These are phyloP conservation scores for Serendipita indica DNA, from an alignment of 768 basidiomycete species.

Conservation along the genomic window DNA sequence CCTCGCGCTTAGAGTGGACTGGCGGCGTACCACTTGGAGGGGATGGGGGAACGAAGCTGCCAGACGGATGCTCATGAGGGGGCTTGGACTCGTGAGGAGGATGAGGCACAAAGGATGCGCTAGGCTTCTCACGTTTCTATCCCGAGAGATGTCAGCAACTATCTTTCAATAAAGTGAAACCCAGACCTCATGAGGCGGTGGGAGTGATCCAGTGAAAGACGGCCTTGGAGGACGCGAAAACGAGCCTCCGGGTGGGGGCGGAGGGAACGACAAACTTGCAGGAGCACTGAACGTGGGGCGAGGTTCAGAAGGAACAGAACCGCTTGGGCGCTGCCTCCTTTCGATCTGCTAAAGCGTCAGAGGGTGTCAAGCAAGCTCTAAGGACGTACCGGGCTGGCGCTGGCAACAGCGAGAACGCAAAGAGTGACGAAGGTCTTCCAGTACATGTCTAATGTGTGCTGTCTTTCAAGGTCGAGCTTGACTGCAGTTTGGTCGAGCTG, in stretches of 20 bases:
- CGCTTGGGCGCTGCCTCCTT: neutral
- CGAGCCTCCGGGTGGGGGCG: neutral
- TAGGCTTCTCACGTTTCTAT: neutral
- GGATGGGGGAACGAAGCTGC: neutral
- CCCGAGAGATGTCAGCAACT: neutral
- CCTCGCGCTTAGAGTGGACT: neutral
- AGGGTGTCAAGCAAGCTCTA: neutral
- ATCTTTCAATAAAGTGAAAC: no score
- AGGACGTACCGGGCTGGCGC: neutral
- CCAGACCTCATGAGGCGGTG: neutral
- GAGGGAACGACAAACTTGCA: neutral
- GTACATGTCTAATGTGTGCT: neutral
- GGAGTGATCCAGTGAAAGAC: neutral
- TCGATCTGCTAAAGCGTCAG: neutral
- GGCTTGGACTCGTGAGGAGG: neutral
- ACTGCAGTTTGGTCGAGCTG: neutral
- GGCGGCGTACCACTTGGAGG: neutral
- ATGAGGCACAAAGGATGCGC: neutral
- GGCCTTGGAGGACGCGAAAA: neutral
- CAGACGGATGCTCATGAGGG: neutral
- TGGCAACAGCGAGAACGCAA: neutral
- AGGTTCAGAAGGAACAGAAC: neutral
- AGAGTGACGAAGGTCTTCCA: neutral
- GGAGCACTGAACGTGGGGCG: neutral
- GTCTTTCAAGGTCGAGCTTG: conserved; percentile 1